Base-by-base conservation (phyloP, 306 rosid species). In the Corylus heterophylla region DNA sequence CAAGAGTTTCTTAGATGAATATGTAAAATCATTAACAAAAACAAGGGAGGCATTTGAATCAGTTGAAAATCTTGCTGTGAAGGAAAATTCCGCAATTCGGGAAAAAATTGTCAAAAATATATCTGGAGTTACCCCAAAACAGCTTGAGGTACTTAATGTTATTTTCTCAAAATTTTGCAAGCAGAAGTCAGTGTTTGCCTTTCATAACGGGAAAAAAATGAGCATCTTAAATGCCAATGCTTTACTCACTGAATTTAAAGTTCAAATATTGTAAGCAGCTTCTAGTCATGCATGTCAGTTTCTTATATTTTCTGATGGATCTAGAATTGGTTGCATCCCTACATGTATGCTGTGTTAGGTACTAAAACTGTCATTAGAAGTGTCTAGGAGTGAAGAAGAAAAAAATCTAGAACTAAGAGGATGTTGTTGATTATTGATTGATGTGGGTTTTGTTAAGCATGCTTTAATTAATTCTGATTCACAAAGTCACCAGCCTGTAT, bases 71-170 rank as follows among this genome's bases (percentile, higher is more conserved):
- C 66, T 49, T 71, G 78, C 79, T 73, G 69, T 59, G 6, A 55
- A 82, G 74, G 91, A 75, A 2, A 77, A 79, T 69, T 76, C 81
- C 54, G 80, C 45, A 79, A 76, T 76, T 64, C 77, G 78, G 74
- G 86, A 87, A 58, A 87, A 83, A 10, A 80, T 92, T 75, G 83
- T 88, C 84, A 89, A 80, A 61, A 87, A 78, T 74, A 85, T 92
- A 81, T 82, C 89, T 52, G 91, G 97, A 31, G 84, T 88, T 62
- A 94, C 95, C 73, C 83, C 76, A 25, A 85, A 79, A 81, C 98
- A 94, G 66, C 89, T 94, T 35, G 87, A 94, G 97, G 98, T 94
- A 91, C 78, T 63, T 72, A 59, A 61, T 45, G 71, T 66, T 73
- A 75, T 54, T 80, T 44, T 51, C 78, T 55, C 42, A 35, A 73